Percentiles rank a stretch among this genome's conserved stretches.
These are phyloP conservation scores for Heliamphora exappendiculata DNA, from an alignment of 148 eudicot species.

Conservation along the genomic window DNA sequence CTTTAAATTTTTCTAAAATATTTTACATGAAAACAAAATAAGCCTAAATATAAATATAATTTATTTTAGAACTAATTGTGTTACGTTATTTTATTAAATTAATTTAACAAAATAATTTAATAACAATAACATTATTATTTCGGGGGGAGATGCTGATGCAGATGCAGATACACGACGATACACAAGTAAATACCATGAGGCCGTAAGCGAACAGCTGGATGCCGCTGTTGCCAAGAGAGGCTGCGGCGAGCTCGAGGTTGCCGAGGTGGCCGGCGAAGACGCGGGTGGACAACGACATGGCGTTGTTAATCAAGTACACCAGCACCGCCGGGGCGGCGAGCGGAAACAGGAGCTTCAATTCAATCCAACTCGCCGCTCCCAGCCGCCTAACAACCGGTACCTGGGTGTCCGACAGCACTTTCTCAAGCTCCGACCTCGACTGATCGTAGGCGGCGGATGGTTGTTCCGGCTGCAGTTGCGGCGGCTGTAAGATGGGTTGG, in stretches of 20 bases:
- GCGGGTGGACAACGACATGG: constrained; percentile 41
- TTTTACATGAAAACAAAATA: not conserved
- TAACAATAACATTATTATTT: not conserved
- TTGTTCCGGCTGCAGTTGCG: not conserved
- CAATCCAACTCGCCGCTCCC: constrained; percentile 25
- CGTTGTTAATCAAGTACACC: constrained; percentile 49
- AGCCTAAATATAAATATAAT: not conserved
- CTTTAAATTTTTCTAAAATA: not conserved
- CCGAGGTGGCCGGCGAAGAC: constrained; percentile 64
- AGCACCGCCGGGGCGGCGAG: constrained; percentile 46
- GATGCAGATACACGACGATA: too few species aligned
- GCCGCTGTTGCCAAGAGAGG: constrained; percentile 52
- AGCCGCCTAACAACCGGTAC: constrained; percentile 15
- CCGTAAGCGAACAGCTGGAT: constrained; percentile 54
- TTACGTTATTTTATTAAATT: not conserved
- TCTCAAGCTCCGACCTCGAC: constrained; percentile 28
- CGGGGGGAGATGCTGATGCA: too few species aligned
- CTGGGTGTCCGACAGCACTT: constrained; percentile 16
- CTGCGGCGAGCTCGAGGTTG: constrained; percentile 49
- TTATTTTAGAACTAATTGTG: not conserved
- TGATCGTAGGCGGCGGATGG: not conserved
- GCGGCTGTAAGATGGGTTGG: not conserved
- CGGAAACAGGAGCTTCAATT: constrained; percentile 25
- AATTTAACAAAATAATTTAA: not conserved
- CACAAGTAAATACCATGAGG: constrained; percentile 55